Evolutionary conservation across 2,329 filamentous ascomycete species (phyloP).

Genomic region (Penicillium digitatum): DNA sequence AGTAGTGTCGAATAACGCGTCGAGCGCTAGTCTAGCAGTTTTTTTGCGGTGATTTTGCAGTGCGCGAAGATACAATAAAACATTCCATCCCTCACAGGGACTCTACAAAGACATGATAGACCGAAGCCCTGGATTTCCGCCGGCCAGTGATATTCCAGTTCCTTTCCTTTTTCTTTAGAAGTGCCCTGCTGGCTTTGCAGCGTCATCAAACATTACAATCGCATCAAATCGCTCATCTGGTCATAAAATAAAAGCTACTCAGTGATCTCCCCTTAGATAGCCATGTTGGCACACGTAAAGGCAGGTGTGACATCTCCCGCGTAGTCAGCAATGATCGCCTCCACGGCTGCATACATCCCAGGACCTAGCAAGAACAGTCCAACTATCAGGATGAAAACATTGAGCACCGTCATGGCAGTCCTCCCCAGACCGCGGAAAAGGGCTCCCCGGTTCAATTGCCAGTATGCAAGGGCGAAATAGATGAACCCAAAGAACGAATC

Average conservation of each 20-base stretch:
- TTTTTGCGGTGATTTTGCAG: too few species aligned
- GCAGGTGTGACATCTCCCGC: slow-evolving; percentile 43
- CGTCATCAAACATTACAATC: background rate
- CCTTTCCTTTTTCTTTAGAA: background rate
- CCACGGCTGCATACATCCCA: slow-evolving; percentile 51
- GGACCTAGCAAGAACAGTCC: slow-evolving; percentile 52
- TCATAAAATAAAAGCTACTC: background rate
- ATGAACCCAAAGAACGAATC: slow-evolving; percentile 52
- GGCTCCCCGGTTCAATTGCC: slow-evolving; percentile 41
- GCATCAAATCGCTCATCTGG: background rate
- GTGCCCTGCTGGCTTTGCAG: background rate
- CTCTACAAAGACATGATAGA: background rate
- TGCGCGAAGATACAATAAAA: background rate
- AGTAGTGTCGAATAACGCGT: too few species aligned
- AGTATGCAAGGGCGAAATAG: slow-evolving; percentile 51
- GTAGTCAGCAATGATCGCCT: slow-evolving; percentile 53
- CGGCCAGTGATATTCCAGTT: background rate
- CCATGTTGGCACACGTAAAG: slow-evolving; percentile 49
- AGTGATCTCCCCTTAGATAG: slow-evolving; percentile 36
- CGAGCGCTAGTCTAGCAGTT: too few species aligned
- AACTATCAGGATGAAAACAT: slow-evolving; percentile 45
- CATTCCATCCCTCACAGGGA: background rate
- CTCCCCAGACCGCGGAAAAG: slow-evolving; percentile 38
- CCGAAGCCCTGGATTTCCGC: background rate
- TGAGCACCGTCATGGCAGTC: slow-evolving; percentile 44